A percentile compares a stretch with the other conserved stretches of the same genome.
phyloP scores from a whole-genome alignment of 257 asterid genomes.

The Coffea canephora region DNA sequence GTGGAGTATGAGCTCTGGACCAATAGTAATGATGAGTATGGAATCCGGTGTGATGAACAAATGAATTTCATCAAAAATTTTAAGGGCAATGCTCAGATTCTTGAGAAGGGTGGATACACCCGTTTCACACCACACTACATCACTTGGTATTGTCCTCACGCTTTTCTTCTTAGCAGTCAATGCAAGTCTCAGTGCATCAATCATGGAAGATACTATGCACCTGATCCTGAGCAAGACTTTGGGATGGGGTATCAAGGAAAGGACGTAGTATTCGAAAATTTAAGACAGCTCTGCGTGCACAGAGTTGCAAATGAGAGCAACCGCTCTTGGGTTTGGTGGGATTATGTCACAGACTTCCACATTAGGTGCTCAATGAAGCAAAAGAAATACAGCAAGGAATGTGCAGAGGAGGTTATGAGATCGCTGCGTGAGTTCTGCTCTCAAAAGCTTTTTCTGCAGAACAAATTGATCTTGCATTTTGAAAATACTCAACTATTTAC shows the following conservation, averaged over 20 bases:
- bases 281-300: conserved; percentile 87
- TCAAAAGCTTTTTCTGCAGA: no score
- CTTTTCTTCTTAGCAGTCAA: conserved; percentile 60
- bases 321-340: conserved; percentile 93
- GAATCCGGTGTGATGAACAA: conserved; percentile 80
- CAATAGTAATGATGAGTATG: conserved; percentile 88
- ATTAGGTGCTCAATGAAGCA: conserved; percentile 82
- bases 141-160: conserved; percentile 85
- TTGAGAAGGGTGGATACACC: conserved; percentile 77
- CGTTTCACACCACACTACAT: conserved; percentile 82
- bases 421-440: no score
- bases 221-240: conserved; percentile 83
- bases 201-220: conserved; percentile 84
- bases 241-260: conserved; percentile 75
- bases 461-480: no score
- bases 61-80: conserved; percentile 68
- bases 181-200: conserved; percentile 90
- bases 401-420: no score
- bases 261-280: conserved; percentile 75
- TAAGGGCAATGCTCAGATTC: conserved; percentile 85
- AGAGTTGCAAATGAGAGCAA: conserved; percentile 60
- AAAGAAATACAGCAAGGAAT: conserved; percentile 59
- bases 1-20: conserved; percentile 92
- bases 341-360: conserved; percentile 83
- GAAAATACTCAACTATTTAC: no score